Evolutionary conservation across 2,329 filamentous ascomycete species (phyloP).

Genomic region (Colletotrichum lindemuthianum): DNA sequence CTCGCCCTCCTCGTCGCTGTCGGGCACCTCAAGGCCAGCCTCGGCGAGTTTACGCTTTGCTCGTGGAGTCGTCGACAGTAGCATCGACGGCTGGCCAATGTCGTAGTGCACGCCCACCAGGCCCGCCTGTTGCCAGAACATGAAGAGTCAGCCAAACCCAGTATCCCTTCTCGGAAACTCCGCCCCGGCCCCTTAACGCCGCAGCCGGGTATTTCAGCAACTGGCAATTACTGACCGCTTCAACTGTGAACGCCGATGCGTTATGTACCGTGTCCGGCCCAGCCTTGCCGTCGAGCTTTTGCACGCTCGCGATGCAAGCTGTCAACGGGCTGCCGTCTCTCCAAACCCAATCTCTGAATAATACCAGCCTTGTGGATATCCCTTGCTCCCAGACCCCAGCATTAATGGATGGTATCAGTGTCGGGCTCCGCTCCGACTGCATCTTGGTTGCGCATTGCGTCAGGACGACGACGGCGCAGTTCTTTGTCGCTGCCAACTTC

Average conservation of each 20-base stretch:
- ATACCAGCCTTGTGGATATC: slow-evolving; percentile 75
- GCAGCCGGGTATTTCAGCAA: slow-evolving; percentile 10
- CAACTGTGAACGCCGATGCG: slow-evolving; percentile 61
- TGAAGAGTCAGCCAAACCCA: slow-evolving; percentile 27
- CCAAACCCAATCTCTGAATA: slow-evolving; percentile 82
- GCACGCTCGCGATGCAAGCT: slow-evolving; percentile 69
- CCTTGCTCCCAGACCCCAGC: slow-evolving; percentile 83
- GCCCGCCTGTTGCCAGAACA: slow-evolving; percentile 50
- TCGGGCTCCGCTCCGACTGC: slow-evolving; percentile 71
- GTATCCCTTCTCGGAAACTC: slow-evolving; percentile 22
- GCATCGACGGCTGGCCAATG: slow-evolving; percentile 46
- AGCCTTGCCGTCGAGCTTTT: slow-evolving; percentile 69
- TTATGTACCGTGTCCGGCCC: slow-evolving; percentile 52
- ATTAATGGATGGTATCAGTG: slow-evolving; percentile 79
- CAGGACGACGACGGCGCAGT: slow-evolving; percentile 78
- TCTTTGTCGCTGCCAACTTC: slow-evolving; percentile 77
- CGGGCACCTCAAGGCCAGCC: slow-evolving; percentile 67
- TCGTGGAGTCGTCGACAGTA: slow-evolving; percentile 48
- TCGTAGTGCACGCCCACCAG: slow-evolving; percentile 54
- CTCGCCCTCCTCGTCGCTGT: slow-evolving; percentile 72
- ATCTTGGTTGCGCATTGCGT: slow-evolving; percentile 88
- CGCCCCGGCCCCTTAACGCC: slow-evolving; percentile 28
- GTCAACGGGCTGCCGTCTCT: slow-evolving; percentile 56
- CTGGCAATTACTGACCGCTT: slow-evolving; percentile 49
- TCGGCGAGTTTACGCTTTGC: slow-evolving; percentile 73